Evolutionary conservation across 192 early-diverging fungal species (phyloP), one percentile per base, ranked within the genome.

Genomic region (Geosiphon pyriformis): DNA sequence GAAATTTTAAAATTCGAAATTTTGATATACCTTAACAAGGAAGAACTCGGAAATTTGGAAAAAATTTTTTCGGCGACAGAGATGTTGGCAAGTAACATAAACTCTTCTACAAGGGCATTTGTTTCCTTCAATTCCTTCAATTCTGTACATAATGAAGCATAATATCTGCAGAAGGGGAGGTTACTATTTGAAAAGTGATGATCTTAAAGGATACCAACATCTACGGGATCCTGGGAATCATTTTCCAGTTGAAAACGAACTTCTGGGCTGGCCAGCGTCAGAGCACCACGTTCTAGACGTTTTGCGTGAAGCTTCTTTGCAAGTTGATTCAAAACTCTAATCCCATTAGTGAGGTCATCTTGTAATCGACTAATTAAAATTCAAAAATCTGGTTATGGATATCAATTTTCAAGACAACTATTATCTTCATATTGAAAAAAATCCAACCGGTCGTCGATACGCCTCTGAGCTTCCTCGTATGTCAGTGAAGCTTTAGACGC

Each of bases 81-180:
- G 76, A 94, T 95, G 73, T 99, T 99, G 59, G 97, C 97, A 51
- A 96, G 72, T 69, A 96, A 82, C 94, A 96, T 99, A 83, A 95
- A 96, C 78, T 98, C 96, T 74, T 98, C 96, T 52, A 98, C 94
- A 72, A 98, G 74, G 11, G 88, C 87, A 79, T 98, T 98, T 46
- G 87, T 89, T 48, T 96, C 96, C 69, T 87, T 86, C 46, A 92
- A 67, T 53, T 88, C 81, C 71, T 93, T 92, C 72, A 90, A 83
- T 54, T 91, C 89, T 46, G 4, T 20, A 3, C 68, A 7, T 62
- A 23, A 56, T 65, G 25, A 54, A 26, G 61, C 61, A 60, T 60
- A 18, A 31, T 65, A 7, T 11, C 8, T 42, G 37, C 6, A 10
- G 37, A 42, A 10, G 37, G 15, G 37, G 37, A 42, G 37, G 6